These are phyloP conservation scores for Ananas comosus DNA, from an alignment of 176 grass and related monocot species.

Conservation along the genomic window DNA sequence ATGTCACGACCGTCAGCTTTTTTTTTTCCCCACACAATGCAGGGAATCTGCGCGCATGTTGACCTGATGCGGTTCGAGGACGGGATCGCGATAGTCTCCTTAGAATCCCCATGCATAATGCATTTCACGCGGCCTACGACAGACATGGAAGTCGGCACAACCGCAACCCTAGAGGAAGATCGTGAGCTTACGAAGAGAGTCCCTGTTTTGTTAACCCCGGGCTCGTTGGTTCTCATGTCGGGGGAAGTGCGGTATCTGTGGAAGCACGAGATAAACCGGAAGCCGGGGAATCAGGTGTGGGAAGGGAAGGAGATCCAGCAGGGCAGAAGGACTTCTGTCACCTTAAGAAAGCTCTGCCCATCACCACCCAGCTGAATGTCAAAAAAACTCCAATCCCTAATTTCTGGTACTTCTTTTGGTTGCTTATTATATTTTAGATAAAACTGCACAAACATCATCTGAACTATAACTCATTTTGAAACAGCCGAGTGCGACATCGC, in stretches of 20 bases:
- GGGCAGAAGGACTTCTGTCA: conserved; percentile 50
- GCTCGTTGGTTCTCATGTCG: conserved; percentile 75
- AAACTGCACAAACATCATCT: no score
- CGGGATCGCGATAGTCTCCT: conserved; percentile 69
- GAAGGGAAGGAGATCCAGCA: conserved; percentile 42
- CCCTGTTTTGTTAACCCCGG: conserved; percentile 47
- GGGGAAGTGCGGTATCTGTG: conserved; percentile 63
- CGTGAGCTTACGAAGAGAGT: background rate
- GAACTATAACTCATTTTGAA: no score
- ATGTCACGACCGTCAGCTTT: background rate
- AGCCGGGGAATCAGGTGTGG: conserved; percentile 44
- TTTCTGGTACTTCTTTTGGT: no score
- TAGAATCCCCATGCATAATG: conserved; percentile 75
- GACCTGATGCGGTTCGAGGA: conserved; percentile 85
- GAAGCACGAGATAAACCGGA: conserved; percentile 82
- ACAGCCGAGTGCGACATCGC: no score
- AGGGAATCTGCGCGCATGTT: conserved; percentile 88
- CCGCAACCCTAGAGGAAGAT: background rate
- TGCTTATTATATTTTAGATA: no score
- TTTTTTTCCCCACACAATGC: background rate
- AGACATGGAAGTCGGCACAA: background rate
- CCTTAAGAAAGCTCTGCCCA: conserved; percentile 41
- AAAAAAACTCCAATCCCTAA: background rate
- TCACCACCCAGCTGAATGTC: conserved; percentile 7
- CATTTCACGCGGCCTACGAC: conserved; percentile 25